These are phyloP conservation scores for Boletus rubropictus DNA, from an alignment of 768 basidiomycete genomes.

Conservation along the genomic window DNA sequence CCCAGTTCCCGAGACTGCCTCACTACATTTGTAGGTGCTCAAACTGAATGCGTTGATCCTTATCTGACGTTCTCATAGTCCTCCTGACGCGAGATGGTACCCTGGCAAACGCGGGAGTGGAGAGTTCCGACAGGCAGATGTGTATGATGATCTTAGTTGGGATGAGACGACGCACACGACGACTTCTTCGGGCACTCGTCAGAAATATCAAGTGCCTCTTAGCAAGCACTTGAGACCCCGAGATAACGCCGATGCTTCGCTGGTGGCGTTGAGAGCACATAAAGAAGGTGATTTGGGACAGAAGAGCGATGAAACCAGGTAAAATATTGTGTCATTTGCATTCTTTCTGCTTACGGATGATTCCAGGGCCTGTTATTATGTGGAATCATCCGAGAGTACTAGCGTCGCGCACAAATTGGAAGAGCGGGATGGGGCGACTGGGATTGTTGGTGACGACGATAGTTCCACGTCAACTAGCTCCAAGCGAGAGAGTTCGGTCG, in stretches of 20 bases:
- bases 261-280: background rate
- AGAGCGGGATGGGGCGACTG: background rate
- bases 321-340: background rate
- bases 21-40: conserved; percentile 5
- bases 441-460: background rate
- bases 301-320: conserved; percentile 1
- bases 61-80: conserved; percentile 6
- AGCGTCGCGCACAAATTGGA: background rate
- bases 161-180: background rate
- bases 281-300: background rate
- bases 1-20: background rate
- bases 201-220: conserved; percentile 18
- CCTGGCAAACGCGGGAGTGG: background rate
- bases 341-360: background rate
- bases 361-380: background rate
- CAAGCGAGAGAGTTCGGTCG: conserved; percentile 5
- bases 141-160: background rate
- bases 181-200: background rate
- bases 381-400: background rate
- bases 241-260: background rate
- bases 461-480: background rate
- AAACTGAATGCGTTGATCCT: background rate
- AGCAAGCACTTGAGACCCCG: conserved; percentile 8
- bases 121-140: background rate
- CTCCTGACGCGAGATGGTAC: background rate